Conservation (phyloP, 1,284 basidiomycete species). For the Ganoderma resinaceum region DNA sequence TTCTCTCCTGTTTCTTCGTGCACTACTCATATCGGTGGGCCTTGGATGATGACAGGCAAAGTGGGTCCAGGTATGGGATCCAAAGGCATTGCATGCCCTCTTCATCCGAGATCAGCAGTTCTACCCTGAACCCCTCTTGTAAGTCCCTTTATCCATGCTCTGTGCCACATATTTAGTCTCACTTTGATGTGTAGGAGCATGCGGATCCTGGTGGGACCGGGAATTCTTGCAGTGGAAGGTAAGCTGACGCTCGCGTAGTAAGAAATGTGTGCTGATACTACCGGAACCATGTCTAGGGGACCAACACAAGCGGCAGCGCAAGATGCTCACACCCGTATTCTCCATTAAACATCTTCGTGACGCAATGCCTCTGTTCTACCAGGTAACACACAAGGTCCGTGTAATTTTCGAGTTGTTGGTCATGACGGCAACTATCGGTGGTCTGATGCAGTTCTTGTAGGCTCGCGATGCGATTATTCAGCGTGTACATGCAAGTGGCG, state of each 20-base stretch:
- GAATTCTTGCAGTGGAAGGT: conserved; percentile 25
- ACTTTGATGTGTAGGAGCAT: conserved; percentile 14
- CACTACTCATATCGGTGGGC: too few relatives aligned
- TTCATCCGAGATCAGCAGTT: conserved; percentile 41
- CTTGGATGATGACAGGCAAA: too few relatives aligned
- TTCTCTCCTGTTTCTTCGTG: too few relatives aligned
- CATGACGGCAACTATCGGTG: neutral
- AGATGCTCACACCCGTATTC: conserved; percentile 34
- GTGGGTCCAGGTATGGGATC: conserved; percentile 35
- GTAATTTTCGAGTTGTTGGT: neutral
- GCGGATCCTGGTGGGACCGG: conserved; percentile 22
- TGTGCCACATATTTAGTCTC: too few relatives aligned
- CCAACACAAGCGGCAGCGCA: conserved; percentile 31
- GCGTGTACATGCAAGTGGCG: conserved; percentile 10
- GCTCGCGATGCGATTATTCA: conserved; percentile 27
- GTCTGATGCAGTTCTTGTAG: neutral
- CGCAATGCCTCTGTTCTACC: conserved; percentile 27
- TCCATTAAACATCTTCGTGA: conserved; percentile 31
- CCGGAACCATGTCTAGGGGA: conserved; percentile 29
- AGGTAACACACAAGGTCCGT: conserved; percentile 24
- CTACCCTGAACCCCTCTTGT: conserved; percentile 35
- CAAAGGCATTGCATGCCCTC: conserved; percentile 38
- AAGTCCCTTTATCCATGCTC: neutral
- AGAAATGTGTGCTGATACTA: neutral
- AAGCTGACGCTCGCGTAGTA: too few relatives aligned